Base-by-base conservation (phyloP, 139 green algal species). In the Closterium sp. region DNA sequence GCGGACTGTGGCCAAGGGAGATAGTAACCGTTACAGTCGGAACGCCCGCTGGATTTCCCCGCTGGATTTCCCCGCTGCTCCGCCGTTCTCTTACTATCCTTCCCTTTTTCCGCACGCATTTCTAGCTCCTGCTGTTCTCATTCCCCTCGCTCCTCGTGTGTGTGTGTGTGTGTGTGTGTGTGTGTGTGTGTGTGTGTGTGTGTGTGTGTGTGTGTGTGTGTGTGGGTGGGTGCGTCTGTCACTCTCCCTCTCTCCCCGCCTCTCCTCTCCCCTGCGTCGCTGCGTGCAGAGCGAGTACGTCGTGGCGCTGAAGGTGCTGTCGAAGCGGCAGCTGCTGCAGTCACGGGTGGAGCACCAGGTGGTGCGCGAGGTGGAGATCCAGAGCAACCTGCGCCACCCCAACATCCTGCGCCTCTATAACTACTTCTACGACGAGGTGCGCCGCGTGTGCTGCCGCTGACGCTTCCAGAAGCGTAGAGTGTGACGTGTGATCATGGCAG, bases 341-440 rank as follows among this genome's bases (percentile, higher is more conserved):
- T 97, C 95, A 10, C 97, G 98, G 87, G 97, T 99, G 33, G 97
- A 99, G 96, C 98, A 99, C 95, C 98, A 99, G 95, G 95, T 99
- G 83, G 93, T 97, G 16, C 95, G 98, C 1, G 98, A 99, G 93
- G 97, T 99, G 34, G 98, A 99, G 95, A 99, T 99, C 88, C 98
- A 99, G 95, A 97, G 95, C 3, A 97, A 99, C 95, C 95, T 99
- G 89, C 94, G 97, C 7, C 98, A 99, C 93, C 96, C 97, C 66
- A 99, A 99, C 96, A 99, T 99, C 91, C 96, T 99, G 84, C 95
- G 98, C 16, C 94, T 99, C 34, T 99, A 89, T 66, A 98, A 97
- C 86, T 99, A 99, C 94, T 99, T 99, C 90, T 98, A 99, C 88
- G 97, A 98, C 92, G 92, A 97, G 95, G 96, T 97, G 32, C 33